Conservation (phyloP, 768 basidiomycete genomes). For the Phylloporus scabripes region DNA sequence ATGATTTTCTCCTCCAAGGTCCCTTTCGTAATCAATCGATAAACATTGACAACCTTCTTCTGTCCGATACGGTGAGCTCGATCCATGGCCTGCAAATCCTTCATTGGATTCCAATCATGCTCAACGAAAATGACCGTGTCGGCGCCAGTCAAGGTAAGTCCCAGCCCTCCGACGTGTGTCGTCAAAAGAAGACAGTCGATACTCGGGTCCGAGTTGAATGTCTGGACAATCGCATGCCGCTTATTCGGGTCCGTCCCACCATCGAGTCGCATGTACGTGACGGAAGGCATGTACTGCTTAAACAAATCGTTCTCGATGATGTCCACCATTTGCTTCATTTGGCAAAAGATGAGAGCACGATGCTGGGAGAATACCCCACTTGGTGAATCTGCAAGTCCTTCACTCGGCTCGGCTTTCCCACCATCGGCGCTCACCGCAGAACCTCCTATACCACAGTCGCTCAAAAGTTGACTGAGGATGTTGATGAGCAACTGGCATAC, state of each 20-base stretch:
- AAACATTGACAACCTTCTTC: conserved; percentile 98
- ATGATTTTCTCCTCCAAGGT: conserved; percentile 99
- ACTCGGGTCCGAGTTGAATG: conserved; percentile 95
- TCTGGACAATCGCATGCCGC: conserved; percentile 95
- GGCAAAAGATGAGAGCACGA: conserved; percentile 98
- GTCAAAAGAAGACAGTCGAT: conserved; percentile 95
- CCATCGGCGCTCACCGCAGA: conserved; percentile 42
- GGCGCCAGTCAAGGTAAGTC: conserved; percentile 93
- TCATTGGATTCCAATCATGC: conserved; percentile 99
- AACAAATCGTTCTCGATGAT: conserved; percentile 94
- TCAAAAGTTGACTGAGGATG: conserved; percentile 72
- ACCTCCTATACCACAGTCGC: conserved; percentile 90
- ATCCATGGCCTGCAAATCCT: conserved; percentile 99
- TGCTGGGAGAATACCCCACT: conserved; percentile 79
- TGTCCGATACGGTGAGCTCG: conserved; percentile 97
- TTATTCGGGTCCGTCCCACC: conserved; percentile 89
- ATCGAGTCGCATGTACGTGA: conserved; percentile 98
- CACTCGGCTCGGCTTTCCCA: conserved; percentile 63
- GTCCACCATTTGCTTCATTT: conserved; percentile 99
- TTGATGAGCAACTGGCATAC: conserved; percentile 4
- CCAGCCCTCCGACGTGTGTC: conserved; percentile 94
- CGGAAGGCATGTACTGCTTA: conserved; percentile 86
- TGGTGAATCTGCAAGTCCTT: conserved; percentile 44
- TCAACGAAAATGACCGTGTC: conserved; percentile 99
- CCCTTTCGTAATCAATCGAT: conserved; percentile 93